Conservation (phyloP, 176 grass and related monocot genomes). For the Eleusine indica region DNA sequence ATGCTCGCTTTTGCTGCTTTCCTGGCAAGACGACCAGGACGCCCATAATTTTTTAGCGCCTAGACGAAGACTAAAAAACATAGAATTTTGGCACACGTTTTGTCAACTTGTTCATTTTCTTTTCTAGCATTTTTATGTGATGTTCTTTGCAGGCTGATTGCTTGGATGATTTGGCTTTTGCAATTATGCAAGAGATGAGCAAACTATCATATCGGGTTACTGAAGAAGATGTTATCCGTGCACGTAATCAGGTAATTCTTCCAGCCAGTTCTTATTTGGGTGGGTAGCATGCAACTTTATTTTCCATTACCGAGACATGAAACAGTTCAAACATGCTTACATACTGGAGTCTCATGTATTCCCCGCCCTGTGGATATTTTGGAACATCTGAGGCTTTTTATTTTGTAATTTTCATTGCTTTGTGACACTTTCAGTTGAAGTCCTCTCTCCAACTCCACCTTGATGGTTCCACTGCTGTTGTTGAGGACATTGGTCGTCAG, state of each 20-base stretch:
- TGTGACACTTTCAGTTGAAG: slow-evolving; percentile 77
- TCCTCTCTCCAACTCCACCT: slow-evolving; percentile 96
- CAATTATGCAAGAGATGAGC: slow-evolving; percentile 96
- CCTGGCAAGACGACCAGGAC: no score
- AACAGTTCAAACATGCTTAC: background rate
- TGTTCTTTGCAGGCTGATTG: slow-evolving; percentile 72
- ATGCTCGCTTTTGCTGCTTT: no score
- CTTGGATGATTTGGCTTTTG: slow-evolving; percentile 95
- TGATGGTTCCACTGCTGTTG: slow-evolving; percentile 87
- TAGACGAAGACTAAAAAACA: no score
- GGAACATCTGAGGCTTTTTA: background rate
- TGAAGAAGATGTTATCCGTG: slow-evolving; percentile 97
- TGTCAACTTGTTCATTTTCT: background rate
- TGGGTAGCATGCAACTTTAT: background rate
- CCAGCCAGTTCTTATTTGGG: background rate
- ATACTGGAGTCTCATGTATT: background rate
- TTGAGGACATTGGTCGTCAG: slow-evolving; percentile 97
- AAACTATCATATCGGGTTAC: slow-evolving; percentile 91
- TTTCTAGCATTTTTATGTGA: background rate
- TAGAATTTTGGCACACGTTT: background rate
- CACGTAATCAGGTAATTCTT: slow-evolving; percentile 86
- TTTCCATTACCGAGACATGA: background rate
- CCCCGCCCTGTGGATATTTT: background rate
- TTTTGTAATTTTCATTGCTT: slow-evolving; percentile 28
- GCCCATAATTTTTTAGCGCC: no score